Evolutionary conservation across 2,329 filamentous ascomycete species (phyloP).

Genomic region (Neofusicoccum cordaticola): DNA sequence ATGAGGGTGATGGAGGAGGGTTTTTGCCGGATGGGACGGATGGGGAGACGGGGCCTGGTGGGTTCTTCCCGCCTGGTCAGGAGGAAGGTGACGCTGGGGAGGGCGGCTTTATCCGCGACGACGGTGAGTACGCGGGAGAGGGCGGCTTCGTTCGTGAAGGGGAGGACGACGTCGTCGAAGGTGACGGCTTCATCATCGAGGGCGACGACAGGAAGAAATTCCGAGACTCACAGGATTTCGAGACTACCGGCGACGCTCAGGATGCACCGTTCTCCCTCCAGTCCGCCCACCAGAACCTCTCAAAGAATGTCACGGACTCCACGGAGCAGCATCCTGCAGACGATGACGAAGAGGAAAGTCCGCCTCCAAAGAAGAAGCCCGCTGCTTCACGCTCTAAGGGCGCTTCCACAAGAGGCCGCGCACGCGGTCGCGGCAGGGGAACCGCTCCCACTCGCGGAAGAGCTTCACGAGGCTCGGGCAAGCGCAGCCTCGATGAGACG

Average conservation of each 20-base stretch:
- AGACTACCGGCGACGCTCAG: constrained; percentile 19
- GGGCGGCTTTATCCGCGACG: constrained; percentile 21
- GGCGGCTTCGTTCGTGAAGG: constrained; percentile 39
- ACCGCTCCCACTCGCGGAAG: not conserved
- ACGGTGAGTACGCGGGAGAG: constrained; percentile 21
- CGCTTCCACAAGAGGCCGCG: constrained; percentile 13
- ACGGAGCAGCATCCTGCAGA: not conserved
- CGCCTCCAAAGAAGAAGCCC: constrained; percentile 1
- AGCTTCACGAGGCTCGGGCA: not conserved
- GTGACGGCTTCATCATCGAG: constrained; percentile 32
- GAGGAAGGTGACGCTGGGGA: constrained; percentile 18
- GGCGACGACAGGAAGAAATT: constrained; percentile 25
- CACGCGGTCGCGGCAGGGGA: constrained; percentile 21
- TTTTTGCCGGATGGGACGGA: constrained; percentile 34
- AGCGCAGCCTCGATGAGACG: not conserved
- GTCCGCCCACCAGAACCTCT: constrained; percentile 27
- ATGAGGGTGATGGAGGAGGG: constrained; percentile 38
- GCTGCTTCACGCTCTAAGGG: not conserved
- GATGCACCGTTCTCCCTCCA: constrained; percentile 34
- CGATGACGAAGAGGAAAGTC: not conserved
- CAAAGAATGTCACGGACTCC: constrained; percentile 1
- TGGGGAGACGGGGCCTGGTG: constrained; percentile 15
- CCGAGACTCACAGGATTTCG: not conserved
- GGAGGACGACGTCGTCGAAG: constrained; percentile 29
- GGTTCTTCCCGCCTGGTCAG: constrained; percentile 17